Conservation (phyloP, 768 basidiomycete species). For the Kwoniella sp. region DNA sequence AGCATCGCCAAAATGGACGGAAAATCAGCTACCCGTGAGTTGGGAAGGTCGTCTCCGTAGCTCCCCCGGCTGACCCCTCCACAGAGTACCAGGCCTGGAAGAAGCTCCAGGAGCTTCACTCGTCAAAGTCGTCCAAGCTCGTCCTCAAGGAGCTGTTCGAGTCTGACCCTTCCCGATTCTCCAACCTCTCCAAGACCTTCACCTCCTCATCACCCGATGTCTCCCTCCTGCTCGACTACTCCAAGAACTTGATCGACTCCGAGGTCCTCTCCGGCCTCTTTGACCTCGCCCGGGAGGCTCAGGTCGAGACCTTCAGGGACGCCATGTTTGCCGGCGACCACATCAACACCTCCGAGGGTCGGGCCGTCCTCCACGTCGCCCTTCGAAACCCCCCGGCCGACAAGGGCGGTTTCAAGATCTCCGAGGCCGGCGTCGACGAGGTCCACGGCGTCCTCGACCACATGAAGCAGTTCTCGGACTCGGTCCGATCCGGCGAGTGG, state of each 20-base stretch:
- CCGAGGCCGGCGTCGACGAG: slow-evolving; percentile 69
- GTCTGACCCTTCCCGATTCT: slow-evolving; percentile 78
- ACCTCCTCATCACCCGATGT: slow-evolving; percentile 69
- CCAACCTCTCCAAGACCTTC: slow-evolving; percentile 58
- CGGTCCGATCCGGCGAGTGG: slow-evolving; percentile 80
- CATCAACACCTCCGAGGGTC: slow-evolving; percentile 98
- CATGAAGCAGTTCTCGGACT: slow-evolving; percentile 83
- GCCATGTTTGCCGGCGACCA: slow-evolving; percentile 93
- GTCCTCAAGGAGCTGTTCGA: slow-evolving; percentile 89
- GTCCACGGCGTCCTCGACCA: slow-evolving; percentile 78
- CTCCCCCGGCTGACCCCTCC: background rate
- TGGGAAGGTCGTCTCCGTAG: background rate
- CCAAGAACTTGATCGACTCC: slow-evolving; percentile 89
- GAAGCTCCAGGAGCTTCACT: slow-evolving; percentile 79
- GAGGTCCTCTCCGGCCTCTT: slow-evolving; percentile 75
- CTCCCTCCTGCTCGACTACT: slow-evolving; percentile 89
- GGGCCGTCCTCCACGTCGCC: slow-evolving; percentile 92
- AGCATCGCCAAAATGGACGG: slow-evolving; percentile 37
- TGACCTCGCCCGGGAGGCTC: slow-evolving; percentile 75
- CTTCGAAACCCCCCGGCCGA: slow-evolving; percentile 62
- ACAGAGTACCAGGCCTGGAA: slow-evolving; percentile 85
- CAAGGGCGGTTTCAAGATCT: slow-evolving; percentile 68
- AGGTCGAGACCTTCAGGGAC: slow-evolving; percentile 76
- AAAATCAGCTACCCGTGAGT: slow-evolving; percentile 43
- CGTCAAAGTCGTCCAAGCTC: slow-evolving; percentile 66